These are phyloP conservation scores for Curvularia sp. DNA, from an alignment of 2,329 filamentous ascomycete species.

Conservation along the genomic window DNA sequence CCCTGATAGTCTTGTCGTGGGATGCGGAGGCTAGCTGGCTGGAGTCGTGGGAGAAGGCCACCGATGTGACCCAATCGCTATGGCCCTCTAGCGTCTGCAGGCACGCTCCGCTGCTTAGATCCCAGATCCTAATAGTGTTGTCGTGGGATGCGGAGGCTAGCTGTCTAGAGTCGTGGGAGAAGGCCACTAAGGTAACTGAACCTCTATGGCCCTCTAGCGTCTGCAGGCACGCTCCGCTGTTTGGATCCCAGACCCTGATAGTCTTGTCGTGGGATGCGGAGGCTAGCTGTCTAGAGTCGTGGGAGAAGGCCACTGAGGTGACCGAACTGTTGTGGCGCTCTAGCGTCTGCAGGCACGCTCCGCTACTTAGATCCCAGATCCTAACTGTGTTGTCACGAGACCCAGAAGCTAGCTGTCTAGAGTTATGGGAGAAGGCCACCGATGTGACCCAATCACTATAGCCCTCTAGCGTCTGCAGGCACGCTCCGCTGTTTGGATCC, in stretches of 20 bases:
- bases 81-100: background rate
- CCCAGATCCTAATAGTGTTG: slow-evolving; percentile 20
- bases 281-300: background rate
- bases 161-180: background rate
- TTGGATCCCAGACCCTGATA: background rate
- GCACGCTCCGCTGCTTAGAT: background rate
- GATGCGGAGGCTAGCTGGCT: no score
- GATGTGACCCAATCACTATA: background rate
- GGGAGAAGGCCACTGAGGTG: background rate
- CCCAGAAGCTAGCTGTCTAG: background rate
- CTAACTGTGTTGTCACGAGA: background rate
- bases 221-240: slow-evolving; percentile 7
- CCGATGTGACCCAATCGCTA: background rate
- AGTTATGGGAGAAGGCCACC: background rate
- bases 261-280: background rate
- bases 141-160: background rate
- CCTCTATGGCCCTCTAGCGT: slow-evolving; percentile 6
- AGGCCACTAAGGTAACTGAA: background rate
- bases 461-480: background rate
- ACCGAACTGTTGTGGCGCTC: background rate
- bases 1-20: no score
- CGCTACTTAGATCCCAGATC: background rate
- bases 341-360: background rate
- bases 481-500: background rate
- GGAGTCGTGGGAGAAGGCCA: background rate